Percentiles rank a stretch among this genome's conserved stretches.
Evolutionary conservation across 768 basidiomycete species (phyloP).

Genomic region (Trichaptum fuscoviolaceum): DNA sequence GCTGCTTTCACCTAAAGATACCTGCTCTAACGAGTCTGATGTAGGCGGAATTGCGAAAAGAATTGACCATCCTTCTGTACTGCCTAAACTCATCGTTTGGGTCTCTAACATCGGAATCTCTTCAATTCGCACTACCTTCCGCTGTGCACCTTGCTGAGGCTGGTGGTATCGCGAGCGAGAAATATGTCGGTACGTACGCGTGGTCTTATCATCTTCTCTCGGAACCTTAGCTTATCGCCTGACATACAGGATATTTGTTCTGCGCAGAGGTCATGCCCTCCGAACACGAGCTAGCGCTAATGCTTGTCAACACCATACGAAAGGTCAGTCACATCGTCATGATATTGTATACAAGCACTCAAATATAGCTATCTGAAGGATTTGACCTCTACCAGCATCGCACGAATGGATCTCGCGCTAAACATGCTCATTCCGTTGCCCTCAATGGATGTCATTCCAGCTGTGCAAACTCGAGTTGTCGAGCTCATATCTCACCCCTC

Average conservation of each 20-base stretch:
- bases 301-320: conserved; percentile 82
- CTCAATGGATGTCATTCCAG: conserved; percentile 68
- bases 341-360: background rate
- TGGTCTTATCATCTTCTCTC: background rate
- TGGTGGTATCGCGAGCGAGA: conserved; percentile 53
- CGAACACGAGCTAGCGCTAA: conserved; percentile 66
- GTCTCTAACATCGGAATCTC: conserved; percentile 34
- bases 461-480: conserved; percentile 60
- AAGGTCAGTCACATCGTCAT: conserved; percentile 44
- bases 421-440: conserved; percentile 59
- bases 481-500: conserved; percentile 66
- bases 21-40: background rate
- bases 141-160: conserved; percentile 75
- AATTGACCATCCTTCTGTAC: conserved; percentile 63
- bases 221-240: background rate
- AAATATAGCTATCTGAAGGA: conserved; percentile 45
- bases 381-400: conserved; percentile 50
- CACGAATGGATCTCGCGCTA: conserved; percentile 66
- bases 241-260: conserved; percentile 63
- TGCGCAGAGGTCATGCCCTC: conserved; percentile 68
- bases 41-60: conserved; percentile 63
- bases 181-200: conserved; percentile 52
- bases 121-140: conserved; percentile 70
- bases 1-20: background rate
- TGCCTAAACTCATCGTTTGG: conserved; percentile 51